phyloP scores from a whole-genome alignment of 345 rosid species.

The Litchi chinensis region DNA sequence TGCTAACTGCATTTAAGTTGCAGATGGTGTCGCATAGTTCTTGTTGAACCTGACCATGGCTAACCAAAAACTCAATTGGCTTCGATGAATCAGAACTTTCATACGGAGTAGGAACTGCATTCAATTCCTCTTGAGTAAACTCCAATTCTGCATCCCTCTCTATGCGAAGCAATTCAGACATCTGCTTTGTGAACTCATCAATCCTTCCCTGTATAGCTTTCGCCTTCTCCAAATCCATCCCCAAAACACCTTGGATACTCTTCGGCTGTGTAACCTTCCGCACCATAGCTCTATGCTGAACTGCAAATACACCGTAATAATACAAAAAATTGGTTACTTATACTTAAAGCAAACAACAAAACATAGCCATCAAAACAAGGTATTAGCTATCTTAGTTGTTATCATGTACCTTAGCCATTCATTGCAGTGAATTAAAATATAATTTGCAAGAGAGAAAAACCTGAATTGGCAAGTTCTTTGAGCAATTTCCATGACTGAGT shows the following conservation, averaged over 20 bases:
- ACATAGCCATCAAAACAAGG: background rate
- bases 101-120: conserved; percentile 86
- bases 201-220: conserved; percentile 77
- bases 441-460: conserved; percentile 31
- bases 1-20: conserved; percentile 82
- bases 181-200: conserved; percentile 60
- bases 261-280: conserved; percentile 67
- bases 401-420: too few relatives aligned
- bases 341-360: background rate
- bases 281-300: conserved; percentile 85
- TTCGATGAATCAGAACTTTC: conserved; percentile 63
- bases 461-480: conserved; percentile 90
- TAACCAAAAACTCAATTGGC: conserved; percentile 94
- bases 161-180: conserved; percentile 85
- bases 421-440: too few relatives aligned
- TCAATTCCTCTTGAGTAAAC: conserved; percentile 89
- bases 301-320: conserved; percentile 51
- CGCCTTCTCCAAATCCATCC: conserved; percentile 76
- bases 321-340: conserved; percentile 6
- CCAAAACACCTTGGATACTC: conserved; percentile 74
- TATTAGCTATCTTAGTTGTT: background rate
- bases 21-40: conserved; percentile 98
- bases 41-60: conserved; percentile 89
- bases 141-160: conserved; percentile 95
- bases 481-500: conserved; percentile 86